Evolutionary conservation across 441 rosid genomes (phyloP).

Genomic region (Euphorbia celastroides): DNA sequence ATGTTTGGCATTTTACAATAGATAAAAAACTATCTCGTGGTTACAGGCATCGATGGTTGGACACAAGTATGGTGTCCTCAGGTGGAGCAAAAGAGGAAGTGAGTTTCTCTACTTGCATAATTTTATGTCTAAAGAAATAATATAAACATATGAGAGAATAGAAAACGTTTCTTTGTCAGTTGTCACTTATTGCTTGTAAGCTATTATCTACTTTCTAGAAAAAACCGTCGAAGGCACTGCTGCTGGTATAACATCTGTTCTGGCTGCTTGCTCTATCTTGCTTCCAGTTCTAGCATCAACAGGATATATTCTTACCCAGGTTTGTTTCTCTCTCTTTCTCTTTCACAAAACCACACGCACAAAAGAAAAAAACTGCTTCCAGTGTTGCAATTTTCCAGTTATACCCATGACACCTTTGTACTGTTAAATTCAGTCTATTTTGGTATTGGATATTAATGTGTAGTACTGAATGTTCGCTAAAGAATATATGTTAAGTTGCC

Average conservation of each 20-base stretch:
- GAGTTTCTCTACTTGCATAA: slow-evolving; percentile 17
- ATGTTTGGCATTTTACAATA: not conserved
- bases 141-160: not conserved
- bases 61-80: slow-evolving; percentile 84
- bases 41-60: slow-evolving; percentile 95
- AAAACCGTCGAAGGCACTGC: slow-evolving; percentile 99
- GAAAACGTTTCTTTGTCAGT: not conserved
- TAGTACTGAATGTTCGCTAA: not conserved
- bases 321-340: slow-evolving; percentile 26
- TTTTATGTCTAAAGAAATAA: not conserved
- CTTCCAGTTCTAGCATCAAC: slow-evolving; percentile 86
- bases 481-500: not conserved
- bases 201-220: slow-evolving; percentile 42
- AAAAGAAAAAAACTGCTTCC: not conserved
- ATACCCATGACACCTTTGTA: not conserved
- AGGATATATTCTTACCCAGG: slow-evolving; percentile 72
- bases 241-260: slow-evolving; percentile 85
- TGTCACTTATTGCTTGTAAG: too few relatives aligned
- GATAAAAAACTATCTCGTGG: slow-evolving; percentile 1
- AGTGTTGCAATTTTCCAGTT: not conserved
- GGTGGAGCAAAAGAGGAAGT: slow-evolving; percentile 98
- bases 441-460: not conserved
- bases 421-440: not conserved
- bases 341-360: not conserved
- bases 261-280: slow-evolving; percentile 70